A percentile compares a stretch with the other conserved stretches of the same genome.
phyloP scores from a whole-genome alignment of 2,329 filamentous ascomycete species.

The Neocatenulostroma microsporum region DNA sequence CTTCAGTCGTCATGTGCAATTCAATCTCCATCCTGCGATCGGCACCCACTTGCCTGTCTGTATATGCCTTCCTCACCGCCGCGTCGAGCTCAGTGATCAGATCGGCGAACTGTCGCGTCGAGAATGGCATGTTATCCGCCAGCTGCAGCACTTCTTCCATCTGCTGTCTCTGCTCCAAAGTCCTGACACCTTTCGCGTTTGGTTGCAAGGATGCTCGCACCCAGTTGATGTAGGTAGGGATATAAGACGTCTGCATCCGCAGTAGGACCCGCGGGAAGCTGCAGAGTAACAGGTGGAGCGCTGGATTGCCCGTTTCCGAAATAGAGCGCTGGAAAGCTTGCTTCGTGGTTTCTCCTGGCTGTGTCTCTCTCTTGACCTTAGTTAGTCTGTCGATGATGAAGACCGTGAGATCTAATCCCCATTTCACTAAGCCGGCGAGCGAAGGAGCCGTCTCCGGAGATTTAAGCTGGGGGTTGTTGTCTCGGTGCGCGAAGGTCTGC shows the following conservation, averaged over 20 bases:
- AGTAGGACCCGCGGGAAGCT: conserved; percentile 68
- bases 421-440: conserved; percentile 66
- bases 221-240: conserved; percentile 32
- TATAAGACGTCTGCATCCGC: conserved; percentile 57
- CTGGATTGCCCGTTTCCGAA: conserved; percentile 17
- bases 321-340: conserved; percentile 17
- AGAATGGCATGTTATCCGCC: conserved; percentile 40
- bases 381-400: conserved; percentile 50
- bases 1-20: conserved; percentile 46
- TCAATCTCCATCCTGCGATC: conserved; percentile 43
- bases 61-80: conserved; percentile 54
- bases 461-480: conserved; percentile 13
- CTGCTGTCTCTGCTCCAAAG: conserved; percentile 47
- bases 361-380: conserved; percentile 27
- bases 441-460: conserved; percentile 60
- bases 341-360: conserved; percentile 6
- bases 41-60: conserved; percentile 36
- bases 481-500: conserved; percentile 16
- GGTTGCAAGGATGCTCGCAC: conserved; percentile 11
- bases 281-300: conserved; percentile 54
- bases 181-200: conserved; percentile 28
- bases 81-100: conserved; percentile 54
- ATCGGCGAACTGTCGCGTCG: conserved; percentile 39
- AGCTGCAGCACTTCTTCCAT: conserved; percentile 47
- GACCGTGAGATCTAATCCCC: conserved; percentile 61